Conservation (phyloP, 1,284 basidiomycete species). For the Vanrija sp. region DNA sequence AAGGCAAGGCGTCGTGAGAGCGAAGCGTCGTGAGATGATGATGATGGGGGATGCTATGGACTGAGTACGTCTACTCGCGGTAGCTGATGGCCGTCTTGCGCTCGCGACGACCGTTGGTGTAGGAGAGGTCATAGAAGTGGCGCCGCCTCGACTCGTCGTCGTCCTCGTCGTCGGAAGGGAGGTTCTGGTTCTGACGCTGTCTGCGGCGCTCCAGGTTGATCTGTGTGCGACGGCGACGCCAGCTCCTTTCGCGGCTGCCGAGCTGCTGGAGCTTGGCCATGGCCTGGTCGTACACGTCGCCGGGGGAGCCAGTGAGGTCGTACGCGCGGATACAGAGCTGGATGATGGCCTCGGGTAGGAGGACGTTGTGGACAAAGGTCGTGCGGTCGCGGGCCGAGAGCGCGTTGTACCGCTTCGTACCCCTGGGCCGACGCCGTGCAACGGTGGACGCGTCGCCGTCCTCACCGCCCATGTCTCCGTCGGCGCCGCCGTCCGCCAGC, state of each 20-base stretch:
- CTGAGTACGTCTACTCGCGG: no score
- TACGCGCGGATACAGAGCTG: not conserved
- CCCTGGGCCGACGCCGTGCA: conserved; percentile 12
- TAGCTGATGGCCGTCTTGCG: not conserved
- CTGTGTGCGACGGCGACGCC: not conserved
- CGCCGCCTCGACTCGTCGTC: not conserved
- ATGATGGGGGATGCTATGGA: no score
- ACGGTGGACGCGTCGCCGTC: not conserved
- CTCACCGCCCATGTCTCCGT: no score
- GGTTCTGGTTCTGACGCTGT: no score
- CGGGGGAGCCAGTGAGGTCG: not conserved
- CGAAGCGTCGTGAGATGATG: no score
- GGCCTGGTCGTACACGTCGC: not conserved
- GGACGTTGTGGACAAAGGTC: conserved; percentile 19
- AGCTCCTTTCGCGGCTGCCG: not conserved
- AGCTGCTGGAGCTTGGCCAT: not conserved
- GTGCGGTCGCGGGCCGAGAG: conserved; percentile 9
- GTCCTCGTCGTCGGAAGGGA: not conserved
- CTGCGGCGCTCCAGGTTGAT: no score
- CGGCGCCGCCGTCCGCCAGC: no score
- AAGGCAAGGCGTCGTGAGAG: no score
- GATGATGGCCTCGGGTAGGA: conserved; percentile 31
- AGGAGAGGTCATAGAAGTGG: no score
- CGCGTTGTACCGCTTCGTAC: conserved; percentile 25
- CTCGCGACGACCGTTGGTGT: not conserved